A percentile compares a stretch with the other conserved stretches of the same genome.
Conservation (phyloP, 805 yeast species). For the Candida loeiensis region DNA sequence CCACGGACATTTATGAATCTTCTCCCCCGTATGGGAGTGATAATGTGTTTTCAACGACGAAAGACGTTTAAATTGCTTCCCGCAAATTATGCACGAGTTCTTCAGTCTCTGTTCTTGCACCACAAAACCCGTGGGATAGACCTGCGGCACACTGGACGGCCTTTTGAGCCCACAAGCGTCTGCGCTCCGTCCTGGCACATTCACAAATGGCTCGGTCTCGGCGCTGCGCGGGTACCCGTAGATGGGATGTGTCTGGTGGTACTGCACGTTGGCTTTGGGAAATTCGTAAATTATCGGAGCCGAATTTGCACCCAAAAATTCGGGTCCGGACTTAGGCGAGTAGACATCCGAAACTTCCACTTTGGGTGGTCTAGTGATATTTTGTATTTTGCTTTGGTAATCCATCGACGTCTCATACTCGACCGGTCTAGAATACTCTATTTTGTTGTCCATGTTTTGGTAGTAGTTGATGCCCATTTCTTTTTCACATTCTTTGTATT, state of each 20-base stretch:
- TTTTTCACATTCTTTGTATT: too few species aligned
- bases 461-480: too few species aligned
- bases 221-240: neutral
- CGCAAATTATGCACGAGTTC: constrained; percentile 56
- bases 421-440: too few species aligned
- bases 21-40: constrained; percentile 59
- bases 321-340: neutral
- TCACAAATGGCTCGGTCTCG: neutral
- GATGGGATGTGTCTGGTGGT: neutral
- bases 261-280: neutral
- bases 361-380: too few species aligned
- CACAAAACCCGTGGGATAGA: neutral
- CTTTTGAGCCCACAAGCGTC: neutral
- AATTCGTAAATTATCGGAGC: neutral
- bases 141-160: neutral
- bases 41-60: constrained; percentile 77
- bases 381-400: too few species aligned
- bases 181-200: neutral
- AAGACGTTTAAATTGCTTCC: constrained; percentile 77
- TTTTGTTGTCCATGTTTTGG: too few species aligned
- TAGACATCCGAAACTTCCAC: neutral
- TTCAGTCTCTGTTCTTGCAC: constrained; percentile 4
- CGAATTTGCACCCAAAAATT: too few species aligned
- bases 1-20: constrained; percentile 43
- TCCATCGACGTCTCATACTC: too few species aligned